A percentile compares a stretch with the other conserved stretches of the same genome.
Conservation (phyloP, 257 asterid genomes). For the Forsythia viridissima region DNA sequence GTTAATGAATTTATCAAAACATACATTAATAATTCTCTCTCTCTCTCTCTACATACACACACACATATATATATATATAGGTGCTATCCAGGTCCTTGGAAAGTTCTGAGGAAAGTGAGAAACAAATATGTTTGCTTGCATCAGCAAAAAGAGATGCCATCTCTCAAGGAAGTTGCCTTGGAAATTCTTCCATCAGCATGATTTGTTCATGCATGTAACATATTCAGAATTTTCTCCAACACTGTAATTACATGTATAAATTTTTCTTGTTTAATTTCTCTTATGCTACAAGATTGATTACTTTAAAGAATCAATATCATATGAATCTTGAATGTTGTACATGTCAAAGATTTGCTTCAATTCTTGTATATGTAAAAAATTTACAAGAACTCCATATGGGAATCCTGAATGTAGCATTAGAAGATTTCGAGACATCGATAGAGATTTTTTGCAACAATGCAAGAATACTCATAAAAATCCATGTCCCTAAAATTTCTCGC, state of each 20-base stretch:
- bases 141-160: conserved; percentile 77
- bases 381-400: too few relatives aligned
- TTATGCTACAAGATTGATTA: neutral
- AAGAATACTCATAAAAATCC: too few relatives aligned
- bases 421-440: too few relatives aligned
- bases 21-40: too few relatives aligned
- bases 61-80: conserved; percentile 21
- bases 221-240: neutral
- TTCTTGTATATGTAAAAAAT: too few relatives aligned
- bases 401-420: too few relatives aligned
- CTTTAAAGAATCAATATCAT: neutral
- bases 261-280: too few relatives aligned
- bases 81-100: conserved; percentile 91
- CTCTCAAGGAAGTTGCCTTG: conserved; percentile 85
- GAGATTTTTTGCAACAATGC: too few relatives aligned
- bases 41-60: too few relatives aligned
- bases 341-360: neutral
- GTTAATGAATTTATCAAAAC: too few relatives aligned
- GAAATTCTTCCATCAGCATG: conserved; percentile 77
- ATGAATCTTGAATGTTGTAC: neutral
- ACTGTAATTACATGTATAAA: neutral
- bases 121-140: conserved; percentile 62
- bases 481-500: too few relatives aligned
- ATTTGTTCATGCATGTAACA: neutral
- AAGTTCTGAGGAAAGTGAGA: conserved; percentile 62